These are phyloP conservation scores for Tieghemiomyces parasiticus DNA, from an alignment of 192 early-diverging fungal species.

Conservation along the genomic window DNA sequence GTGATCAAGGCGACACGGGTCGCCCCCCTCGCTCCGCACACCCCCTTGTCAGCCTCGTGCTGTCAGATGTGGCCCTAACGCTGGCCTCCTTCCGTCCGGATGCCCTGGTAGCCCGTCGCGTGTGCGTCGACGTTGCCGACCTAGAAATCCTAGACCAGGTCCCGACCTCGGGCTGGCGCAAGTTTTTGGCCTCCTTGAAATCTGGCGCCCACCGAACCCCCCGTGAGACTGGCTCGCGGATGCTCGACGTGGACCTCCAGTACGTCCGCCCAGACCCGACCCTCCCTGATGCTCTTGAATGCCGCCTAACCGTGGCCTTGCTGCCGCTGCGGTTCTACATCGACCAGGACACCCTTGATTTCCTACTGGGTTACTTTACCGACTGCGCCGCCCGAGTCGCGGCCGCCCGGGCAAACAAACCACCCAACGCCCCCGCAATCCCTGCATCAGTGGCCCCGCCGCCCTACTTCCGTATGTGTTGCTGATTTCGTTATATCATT, in stretches of 20 bases:
- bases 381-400: constrained; percentile 15
- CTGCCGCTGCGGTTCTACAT: constrained; percentile 77
- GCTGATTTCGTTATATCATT: too few relatives aligned
- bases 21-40: background rate
- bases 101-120: constrained; percentile 28
- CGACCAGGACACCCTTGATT: constrained; percentile 85
- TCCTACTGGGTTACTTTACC: constrained; percentile 66
- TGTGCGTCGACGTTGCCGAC: constrained; percentile 36
- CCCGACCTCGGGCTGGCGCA: constrained; percentile 55
- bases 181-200: constrained; percentile 54
- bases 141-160: constrained; percentile 69
- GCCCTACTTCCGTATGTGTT: too few relatives aligned
- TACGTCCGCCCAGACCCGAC: constrained; percentile 37
- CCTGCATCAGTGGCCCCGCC: too few relatives aligned
- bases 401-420: constrained; percentile 2
- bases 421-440: too few relatives aligned
- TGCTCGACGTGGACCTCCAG: constrained; percentile 41
- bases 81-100: constrained; percentile 33
- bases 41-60: constrained; percentile 29
- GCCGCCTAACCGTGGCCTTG: constrained; percentile 37
- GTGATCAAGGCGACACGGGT: background rate
- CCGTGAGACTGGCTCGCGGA: constrained; percentile 41
- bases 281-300: background rate
- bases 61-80: constrained; percentile 32
- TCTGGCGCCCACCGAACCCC: constrained; percentile 35